Evolutionary conservation across 306 rosid genomes (phyloP).

Genomic region (Cicer chorassanicum): DNA sequence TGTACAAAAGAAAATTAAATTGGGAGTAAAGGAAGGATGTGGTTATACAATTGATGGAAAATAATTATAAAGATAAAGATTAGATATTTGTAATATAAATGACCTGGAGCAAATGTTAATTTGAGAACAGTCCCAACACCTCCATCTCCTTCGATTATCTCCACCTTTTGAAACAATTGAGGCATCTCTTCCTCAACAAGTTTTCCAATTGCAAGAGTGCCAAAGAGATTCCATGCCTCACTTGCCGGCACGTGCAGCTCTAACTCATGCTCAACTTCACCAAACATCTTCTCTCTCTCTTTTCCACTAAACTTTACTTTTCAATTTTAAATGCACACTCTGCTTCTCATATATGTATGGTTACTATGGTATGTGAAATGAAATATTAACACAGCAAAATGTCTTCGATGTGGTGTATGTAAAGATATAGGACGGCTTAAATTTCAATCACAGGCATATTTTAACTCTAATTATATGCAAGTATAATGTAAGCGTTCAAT

Average conservation of each 20-base stretch:
- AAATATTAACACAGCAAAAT: no score
- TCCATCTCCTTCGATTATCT: conserved; percentile 71
- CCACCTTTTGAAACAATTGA: conserved; percentile 42
- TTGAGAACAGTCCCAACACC: conserved; percentile 66
- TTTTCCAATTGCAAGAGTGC: conserved; percentile 34
- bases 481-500: no score
- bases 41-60: no score
- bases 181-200: conserved; percentile 42
- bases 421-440: no score
- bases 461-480: no score
- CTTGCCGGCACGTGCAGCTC: conserved; percentile 44
- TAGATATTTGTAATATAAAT: background rate
- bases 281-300: conserved; percentile 37
- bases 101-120: conserved; percentile 62
- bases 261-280: conserved; percentile 41
- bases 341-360: background rate
- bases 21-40: no score
- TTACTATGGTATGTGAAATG: no score
- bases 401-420: no score
- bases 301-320: background rate
- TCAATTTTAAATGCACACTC: background rate
- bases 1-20: background rate
- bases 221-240: conserved; percentile 53
- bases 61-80: no score
- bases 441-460: no score